phyloP scores from a whole-genome alignment of 371 early-diverging fungal species.

The Mortierella sp. region DNA sequence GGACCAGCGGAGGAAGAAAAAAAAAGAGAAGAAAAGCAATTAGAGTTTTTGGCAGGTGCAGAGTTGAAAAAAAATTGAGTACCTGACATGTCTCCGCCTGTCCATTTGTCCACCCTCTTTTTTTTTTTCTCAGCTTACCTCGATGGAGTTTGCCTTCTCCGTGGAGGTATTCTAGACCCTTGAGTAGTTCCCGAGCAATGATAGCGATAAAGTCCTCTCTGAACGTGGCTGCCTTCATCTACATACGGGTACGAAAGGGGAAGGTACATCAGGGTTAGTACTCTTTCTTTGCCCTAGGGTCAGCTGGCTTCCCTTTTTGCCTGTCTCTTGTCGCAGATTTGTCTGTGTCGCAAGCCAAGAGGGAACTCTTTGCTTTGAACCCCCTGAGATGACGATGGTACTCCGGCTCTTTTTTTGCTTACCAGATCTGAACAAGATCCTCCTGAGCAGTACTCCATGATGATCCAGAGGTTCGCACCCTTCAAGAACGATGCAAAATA shows the following conservation, averaged over 20 bases:
- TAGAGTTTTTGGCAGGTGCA: slow-evolving; percentile 22
- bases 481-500: slow-evolving; percentile 87
- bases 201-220: slow-evolving; percentile 93
- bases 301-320: slow-evolving; percentile 5
- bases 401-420: slow-evolving; percentile 24
- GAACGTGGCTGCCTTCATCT: slow-evolving; percentile 88
- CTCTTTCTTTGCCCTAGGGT: background rate
- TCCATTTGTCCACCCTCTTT: background rate
- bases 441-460: slow-evolving; percentile 95
- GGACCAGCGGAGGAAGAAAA: slow-evolving; percentile 10
- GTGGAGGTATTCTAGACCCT: slow-evolving; percentile 97
- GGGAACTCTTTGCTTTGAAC: too few species aligned
- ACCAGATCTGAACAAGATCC: slow-evolving; percentile 93
- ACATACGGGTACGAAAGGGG: background rate
- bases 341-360: background rate
- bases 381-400: background rate
- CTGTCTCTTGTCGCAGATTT: background rate
- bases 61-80: background rate
- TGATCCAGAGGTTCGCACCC: slow-evolving; percentile 90
- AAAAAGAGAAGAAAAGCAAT: background rate
- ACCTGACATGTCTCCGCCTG: background rate
- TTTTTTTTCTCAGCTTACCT: slow-evolving; percentile 60
- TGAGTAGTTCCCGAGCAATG: slow-evolving; percentile 90
- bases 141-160: slow-evolving; percentile 95
- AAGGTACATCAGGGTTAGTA: background rate